Percentiles rank a stretch among this genome's conserved stretches.
phyloP scores from a whole-genome alignment of 139 green algal genomes.

The Picochlorum sp. region DNA sequence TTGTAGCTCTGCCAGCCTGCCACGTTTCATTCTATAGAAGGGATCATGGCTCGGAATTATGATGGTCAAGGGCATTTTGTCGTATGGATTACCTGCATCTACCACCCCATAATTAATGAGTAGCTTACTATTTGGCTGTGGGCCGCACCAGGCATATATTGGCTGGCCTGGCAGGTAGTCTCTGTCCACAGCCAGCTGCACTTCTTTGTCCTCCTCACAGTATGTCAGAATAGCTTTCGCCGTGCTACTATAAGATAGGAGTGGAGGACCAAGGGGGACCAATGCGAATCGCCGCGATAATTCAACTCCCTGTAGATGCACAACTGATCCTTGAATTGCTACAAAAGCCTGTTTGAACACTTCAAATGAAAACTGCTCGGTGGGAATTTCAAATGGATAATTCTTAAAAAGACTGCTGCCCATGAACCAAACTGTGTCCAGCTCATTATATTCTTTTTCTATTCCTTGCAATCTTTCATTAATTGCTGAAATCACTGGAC shows the following conservation, averaged over 20 bases:
- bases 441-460: constrained; percentile 71
- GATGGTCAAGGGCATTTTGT: constrained; percentile 22
- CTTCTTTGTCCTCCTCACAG: constrained; percentile 25
- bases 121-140: constrained; percentile 79
- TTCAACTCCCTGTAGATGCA: constrained; percentile 82
- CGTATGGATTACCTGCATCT: constrained; percentile 46
- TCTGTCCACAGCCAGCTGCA: constrained; percentile 63
- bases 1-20: constrained; percentile 38
- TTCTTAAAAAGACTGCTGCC: constrained; percentile 9
- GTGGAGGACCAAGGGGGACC: constrained; percentile 81
- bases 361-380: constrained; percentile 76
- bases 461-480: constrained; percentile 57
- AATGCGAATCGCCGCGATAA: constrained; percentile 81
- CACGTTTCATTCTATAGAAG: constrained; percentile 71
- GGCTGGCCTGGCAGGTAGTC: constrained; percentile 53
- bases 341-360: constrained; percentile 84
- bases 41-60: constrained; percentile 55
- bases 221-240: constrained; percentile 69
- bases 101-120: constrained; percentile 62
- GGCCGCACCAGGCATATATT: constrained; percentile 84
- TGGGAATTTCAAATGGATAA: constrained; percentile 81
- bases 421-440: constrained; percentile 87
- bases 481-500: constrained; percentile 57
- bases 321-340: constrained; percentile 79
- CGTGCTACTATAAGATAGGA: constrained; percentile 71